Evolutionary conservation across 1,284 basidiomycete genomes (phyloP).

Genomic region (Tilletiopsis washingtonensis): DNA sequence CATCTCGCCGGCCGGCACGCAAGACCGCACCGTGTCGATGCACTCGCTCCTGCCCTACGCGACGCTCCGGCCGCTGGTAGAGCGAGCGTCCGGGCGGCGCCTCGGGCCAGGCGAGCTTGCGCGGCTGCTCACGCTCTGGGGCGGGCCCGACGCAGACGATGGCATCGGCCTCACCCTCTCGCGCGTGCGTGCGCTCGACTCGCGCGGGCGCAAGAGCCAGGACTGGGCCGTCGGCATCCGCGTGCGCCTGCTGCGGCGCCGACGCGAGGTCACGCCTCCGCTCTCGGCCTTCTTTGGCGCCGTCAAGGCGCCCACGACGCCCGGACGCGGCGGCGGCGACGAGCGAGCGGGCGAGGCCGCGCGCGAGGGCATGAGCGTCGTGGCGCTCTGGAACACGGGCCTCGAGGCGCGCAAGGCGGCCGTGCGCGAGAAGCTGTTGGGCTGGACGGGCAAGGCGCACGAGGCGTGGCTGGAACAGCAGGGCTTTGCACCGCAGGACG

Average conservation of each 20-base stretch:
- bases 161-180: conserved; percentile 28
- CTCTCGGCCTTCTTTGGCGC: neutral
- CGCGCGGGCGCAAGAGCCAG: conserved; percentile 14
- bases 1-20: neutral
- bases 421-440: conserved; percentile 20
- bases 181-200: conserved; percentile 22
- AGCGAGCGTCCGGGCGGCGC: conserved; percentile 27
- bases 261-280: conserved; percentile 13
- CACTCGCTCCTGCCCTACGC: neutral
- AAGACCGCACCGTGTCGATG: neutral
- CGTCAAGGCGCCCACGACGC: neutral
- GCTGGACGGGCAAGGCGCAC: conserved; percentile 4
- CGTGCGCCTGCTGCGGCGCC: conserved; percentile 17
- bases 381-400: conserved; percentile 43
- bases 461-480: neutral
- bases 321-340: neutral
- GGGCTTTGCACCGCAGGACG: no score
- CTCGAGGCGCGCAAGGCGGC: conserved; percentile 34
- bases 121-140: conserved; percentile 32
- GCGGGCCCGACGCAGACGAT: neutral
- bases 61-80: conserved; percentile 1
- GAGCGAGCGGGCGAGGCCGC: neutral
- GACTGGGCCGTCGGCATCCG: conserved; percentile 39
- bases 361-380: conserved; percentile 26
- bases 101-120: conserved; percentile 23